These are phyloP conservation scores for Omphalotus guepiniiformis DNA, from an alignment of 768 basidiomycete genomes.

Conservation along the genomic window DNA sequence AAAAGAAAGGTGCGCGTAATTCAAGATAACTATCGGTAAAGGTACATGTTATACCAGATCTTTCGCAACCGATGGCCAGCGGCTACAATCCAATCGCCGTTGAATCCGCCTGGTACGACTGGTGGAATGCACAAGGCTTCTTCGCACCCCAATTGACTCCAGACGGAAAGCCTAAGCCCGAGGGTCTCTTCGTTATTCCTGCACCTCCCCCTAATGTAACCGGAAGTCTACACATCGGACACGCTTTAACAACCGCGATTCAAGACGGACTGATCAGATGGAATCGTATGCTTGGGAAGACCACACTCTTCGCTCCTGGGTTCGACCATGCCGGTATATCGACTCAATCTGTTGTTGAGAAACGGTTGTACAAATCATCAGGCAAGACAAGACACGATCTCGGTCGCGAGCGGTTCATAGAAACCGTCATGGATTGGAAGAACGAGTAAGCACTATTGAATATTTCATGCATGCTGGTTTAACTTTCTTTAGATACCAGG, in stretches of 20 bases:
- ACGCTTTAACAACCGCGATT: constrained; percentile 87
- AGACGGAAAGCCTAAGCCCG: constrained; percentile 54
- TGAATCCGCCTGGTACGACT: constrained; percentile 96
- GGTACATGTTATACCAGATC: constrained; percentile 45
- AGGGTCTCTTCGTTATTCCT: constrained; percentile 80
- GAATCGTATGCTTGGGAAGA: constrained; percentile 96
- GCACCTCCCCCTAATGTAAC: constrained; percentile 97
- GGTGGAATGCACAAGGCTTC: constrained; percentile 91
- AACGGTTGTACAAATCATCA: constrained; percentile 77
- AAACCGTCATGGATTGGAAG: constrained; percentile 94
- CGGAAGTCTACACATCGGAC: constrained; percentile 92
- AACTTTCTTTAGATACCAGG: constrained; percentile 66
- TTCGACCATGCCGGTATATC: constrained; percentile 99
- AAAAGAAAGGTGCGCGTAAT: constrained; percentile 79
- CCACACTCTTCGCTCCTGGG: constrained; percentile 86
- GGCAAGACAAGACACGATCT: constrained; percentile 88
- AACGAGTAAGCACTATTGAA: constrained; percentile 64
- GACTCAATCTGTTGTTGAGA: constrained; percentile 96
- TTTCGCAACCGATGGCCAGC: constrained; percentile 82
- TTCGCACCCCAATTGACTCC: constrained; percentile 70
- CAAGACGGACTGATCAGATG: constrained; percentile 90
- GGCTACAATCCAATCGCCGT: constrained; percentile 95
- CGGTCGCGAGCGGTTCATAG: constrained; percentile 89
- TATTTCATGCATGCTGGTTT: neutral
- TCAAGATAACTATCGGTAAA: neutral